Conservation (phyloP, 108 stramenopile genomes). For the Fragilaria radians region DNA sequence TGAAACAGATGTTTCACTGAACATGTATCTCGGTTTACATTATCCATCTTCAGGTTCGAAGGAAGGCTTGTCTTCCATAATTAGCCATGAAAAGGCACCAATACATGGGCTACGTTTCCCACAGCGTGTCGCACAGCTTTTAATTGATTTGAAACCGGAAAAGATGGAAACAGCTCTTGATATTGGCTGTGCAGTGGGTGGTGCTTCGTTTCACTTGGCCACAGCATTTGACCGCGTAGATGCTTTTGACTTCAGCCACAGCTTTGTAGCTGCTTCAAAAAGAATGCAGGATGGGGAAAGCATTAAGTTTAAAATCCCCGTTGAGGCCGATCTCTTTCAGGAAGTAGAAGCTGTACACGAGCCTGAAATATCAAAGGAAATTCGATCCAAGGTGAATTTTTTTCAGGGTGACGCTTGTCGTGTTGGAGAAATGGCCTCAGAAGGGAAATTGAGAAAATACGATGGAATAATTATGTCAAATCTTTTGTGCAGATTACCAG, state of each 20-base stretch:
- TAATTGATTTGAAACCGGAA: conserved; percentile 43
- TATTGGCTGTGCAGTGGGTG: conserved; percentile 92
- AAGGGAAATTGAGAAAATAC: conserved; percentile 59
- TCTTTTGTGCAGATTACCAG: conserved; percentile 84
- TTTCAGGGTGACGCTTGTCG: conserved; percentile 86
- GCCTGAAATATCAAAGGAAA: conserved; percentile 37
- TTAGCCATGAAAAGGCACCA: conserved; percentile 51
- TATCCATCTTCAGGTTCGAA: conserved; percentile 50
- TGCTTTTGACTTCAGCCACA: conserved; percentile 84
- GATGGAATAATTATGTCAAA: conserved; percentile 90
- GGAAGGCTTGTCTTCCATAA: conserved; percentile 49
- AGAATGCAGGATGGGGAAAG: conserved; percentile 47
- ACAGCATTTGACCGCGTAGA: conserved; percentile 80
- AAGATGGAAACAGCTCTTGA: conserved; percentile 57
- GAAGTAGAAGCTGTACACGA: conserved; percentile 56
- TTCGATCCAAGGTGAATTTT: conserved; percentile 65
- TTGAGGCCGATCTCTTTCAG: conserved; percentile 73
- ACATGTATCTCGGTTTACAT: conserved; percentile 79
- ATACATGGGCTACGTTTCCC: conserved; percentile 61
- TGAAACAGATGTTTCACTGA: conserved; percentile 59
- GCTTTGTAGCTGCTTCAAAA: conserved; percentile 81
- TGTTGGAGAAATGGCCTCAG: conserved; percentile 35
- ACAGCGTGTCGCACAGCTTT: conserved; percentile 54
- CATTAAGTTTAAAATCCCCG: conserved; percentile 61
- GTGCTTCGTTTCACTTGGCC: conserved; percentile 82